phyloP scores from a whole-genome alignment of 192 early-diverging fungal species.

The Pecoramyces ruminantium region DNA sequence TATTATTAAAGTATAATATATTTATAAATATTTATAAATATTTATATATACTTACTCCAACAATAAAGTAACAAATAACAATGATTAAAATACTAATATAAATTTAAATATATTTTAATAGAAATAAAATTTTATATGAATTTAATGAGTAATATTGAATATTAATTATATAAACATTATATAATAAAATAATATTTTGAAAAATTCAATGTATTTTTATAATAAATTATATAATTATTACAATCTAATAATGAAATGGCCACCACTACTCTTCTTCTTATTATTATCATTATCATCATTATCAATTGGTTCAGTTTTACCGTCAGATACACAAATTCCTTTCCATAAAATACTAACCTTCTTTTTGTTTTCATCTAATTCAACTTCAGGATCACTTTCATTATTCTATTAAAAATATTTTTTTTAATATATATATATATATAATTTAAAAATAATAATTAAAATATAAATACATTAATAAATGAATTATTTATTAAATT shows the following conservation, averaged over 20 bases:
- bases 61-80: background rate
- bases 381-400: background rate
- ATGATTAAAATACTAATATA: background rate
- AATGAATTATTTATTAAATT: too few relatives aligned
- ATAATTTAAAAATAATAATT: too few relatives aligned
- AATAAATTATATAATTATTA: background rate
- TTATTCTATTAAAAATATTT: background rate
- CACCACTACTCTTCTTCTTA: background rate
- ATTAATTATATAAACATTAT: too few relatives aligned
- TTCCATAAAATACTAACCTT: background rate
- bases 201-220: too few relatives aligned
- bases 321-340: background rate
- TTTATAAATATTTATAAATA: too few relatives aligned
- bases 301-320: background rate
- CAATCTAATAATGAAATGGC: background rate
- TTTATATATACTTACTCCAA: background rate
- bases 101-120: too few relatives aligned
- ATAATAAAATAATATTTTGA: too few relatives aligned
- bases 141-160: too few relatives aligned
- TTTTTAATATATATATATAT: too few relatives aligned
- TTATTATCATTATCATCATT: background rate
- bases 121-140: too few relatives aligned
- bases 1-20: too few relatives aligned
- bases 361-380: background rate
- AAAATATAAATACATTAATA: too few relatives aligned